Percentiles rank a stretch among this genome's conserved stretches.
These are phyloP conservation scores for Linnemannia exigua DNA, from an alignment of 192 early-diverging fungal genomes.

Conservation along the genomic window DNA sequence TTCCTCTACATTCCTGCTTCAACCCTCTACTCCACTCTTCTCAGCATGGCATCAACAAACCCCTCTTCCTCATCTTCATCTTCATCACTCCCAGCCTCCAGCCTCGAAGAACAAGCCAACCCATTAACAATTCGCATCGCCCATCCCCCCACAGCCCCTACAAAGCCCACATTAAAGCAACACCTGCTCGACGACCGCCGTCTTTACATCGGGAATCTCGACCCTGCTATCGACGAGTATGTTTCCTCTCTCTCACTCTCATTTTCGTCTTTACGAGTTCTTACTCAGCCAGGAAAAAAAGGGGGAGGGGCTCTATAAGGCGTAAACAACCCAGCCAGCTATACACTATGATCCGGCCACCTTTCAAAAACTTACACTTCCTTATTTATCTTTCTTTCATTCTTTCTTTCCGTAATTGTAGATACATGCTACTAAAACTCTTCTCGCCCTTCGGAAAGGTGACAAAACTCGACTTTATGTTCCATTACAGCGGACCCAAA, in stretches of 20 bases:
- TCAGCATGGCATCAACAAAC: neutral
- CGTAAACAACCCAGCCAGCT: too few relatives aligned
- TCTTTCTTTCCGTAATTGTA: conserved; percentile 7
- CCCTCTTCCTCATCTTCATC: neutral
- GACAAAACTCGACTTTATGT: conserved; percentile 74
- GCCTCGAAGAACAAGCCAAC: neutral
- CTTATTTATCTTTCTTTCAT: too few relatives aligned
- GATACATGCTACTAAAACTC: conserved; percentile 75
- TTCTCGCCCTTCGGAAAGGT: conserved; percentile 79
- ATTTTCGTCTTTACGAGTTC: too few relatives aligned
- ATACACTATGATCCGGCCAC: too few relatives aligned
- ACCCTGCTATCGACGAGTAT: conserved; percentile 75
- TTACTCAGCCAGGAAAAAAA: too few relatives aligned
- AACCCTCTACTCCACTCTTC: too few relatives aligned
- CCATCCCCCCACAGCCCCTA: neutral
- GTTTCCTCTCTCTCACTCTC: neutral
- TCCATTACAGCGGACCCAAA: conserved; percentile 74
- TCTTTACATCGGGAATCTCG: conserved; percentile 80
- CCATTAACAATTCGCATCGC: neutral
- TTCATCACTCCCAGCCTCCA: neutral
- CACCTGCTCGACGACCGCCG: conserved; percentile 59
- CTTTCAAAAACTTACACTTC: too few relatives aligned
- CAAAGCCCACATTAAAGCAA: neutral
- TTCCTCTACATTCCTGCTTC: too few relatives aligned
- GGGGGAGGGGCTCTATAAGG: too few relatives aligned